Base-by-base conservation (phyloP, 257 asterid species). In the Petunia axillaris region DNA sequence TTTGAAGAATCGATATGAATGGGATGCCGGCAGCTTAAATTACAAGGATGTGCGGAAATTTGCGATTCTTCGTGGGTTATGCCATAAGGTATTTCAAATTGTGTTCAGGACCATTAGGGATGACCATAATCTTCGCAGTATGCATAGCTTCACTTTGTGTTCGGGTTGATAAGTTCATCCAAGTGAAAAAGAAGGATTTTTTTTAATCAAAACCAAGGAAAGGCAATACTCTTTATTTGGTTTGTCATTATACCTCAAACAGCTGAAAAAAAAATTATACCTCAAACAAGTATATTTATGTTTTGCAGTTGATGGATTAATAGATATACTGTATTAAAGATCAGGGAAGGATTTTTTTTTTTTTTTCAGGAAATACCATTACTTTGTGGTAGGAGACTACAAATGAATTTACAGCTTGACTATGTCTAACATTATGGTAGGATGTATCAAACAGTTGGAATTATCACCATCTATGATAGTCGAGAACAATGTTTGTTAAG, bases 11-110 rank as follows among this genome's bases (percentile, higher is more conserved):
- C 91, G 99, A 83, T 95, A 89, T 83, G 95, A 89, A 52, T 93
- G 99, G 99, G 87, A 89, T 70, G 89, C 89, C 76, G 90, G 78
- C 82, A 87, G 81, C 79, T 87, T 93, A 78, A 90, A 87, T 83
- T 93, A 88, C 83, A 91, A 91, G 83, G 97, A 92, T 81, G 89
- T 93, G 90, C 87, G 98, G 85, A 91, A 92, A 89, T 82, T 91
- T 63, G 85, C 99, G 55, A 86, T 96, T 86, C 97, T 96, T 80
- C 94, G 98, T 77, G 99, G 98, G 79, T 94, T 96, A 76, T 96
- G 98, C 80, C 98, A 91, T 59, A 96, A 96, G 99, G 99, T 96
- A 84, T 77, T 68, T 50, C 62, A 80, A 25, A 25, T 25, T 25
- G 25, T 25, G 25, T 25, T 25, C 25, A 25, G 25, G 25, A 25